phyloP scores from a whole-genome alignment of 202 grass and related monocot species.

The Digitaria exilis region DNA sequence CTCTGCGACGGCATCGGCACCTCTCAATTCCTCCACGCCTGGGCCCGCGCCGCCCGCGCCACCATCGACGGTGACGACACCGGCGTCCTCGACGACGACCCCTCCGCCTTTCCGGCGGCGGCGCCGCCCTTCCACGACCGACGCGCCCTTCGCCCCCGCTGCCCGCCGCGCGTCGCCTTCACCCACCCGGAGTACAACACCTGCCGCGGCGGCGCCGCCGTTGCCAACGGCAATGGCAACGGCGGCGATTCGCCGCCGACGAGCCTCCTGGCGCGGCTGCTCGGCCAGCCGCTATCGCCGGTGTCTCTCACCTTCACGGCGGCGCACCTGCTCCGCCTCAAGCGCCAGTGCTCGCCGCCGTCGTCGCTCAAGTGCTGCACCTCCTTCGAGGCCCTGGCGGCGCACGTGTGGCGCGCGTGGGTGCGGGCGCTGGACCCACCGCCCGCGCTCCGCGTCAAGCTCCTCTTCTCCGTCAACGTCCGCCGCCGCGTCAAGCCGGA shows the following conservation, averaged over 20 bases:
- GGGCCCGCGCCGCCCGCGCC: slow-evolving; percentile 57
- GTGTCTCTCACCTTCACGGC: slow-evolving; percentile 77
- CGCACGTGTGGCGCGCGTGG: slow-evolving; percentile 90
- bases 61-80: too few species aligned
- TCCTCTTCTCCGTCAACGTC: slow-evolving; percentile 85
- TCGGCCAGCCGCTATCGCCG: slow-evolving; percentile 58
- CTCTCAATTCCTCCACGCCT: slow-evolving; percentile 81
- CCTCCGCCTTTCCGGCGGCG: neutral
- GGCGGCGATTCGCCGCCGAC: too few species aligned
- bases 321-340: slow-evolving; percentile 66
- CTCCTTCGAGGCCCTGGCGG: slow-evolving; percentile 84
- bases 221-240: neutral
- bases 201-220: neutral
- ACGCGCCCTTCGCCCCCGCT: slow-evolving; percentile 59
- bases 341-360: slow-evolving; percentile 54
- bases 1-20: slow-evolving; percentile 87
- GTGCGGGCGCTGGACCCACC: slow-evolving; percentile 65
- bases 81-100: neutral
- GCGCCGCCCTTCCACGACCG: slow-evolving; percentile 63
- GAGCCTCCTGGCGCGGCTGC: slow-evolving; percentile 48
- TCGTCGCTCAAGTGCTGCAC: slow-evolving; percentile 81
- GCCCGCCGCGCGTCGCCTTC: slow-evolving; percentile 66
- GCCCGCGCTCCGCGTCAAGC: slow-evolving; percentile 62
- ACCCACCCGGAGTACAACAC: slow-evolving; percentile 70
- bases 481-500: slow-evolving; percentile 60